Evolutionary conservation across 805 yeast species (phyloP), one percentile per base, ranked within the genome.

Genomic region (Starmerella potacharoeniae): DNA sequence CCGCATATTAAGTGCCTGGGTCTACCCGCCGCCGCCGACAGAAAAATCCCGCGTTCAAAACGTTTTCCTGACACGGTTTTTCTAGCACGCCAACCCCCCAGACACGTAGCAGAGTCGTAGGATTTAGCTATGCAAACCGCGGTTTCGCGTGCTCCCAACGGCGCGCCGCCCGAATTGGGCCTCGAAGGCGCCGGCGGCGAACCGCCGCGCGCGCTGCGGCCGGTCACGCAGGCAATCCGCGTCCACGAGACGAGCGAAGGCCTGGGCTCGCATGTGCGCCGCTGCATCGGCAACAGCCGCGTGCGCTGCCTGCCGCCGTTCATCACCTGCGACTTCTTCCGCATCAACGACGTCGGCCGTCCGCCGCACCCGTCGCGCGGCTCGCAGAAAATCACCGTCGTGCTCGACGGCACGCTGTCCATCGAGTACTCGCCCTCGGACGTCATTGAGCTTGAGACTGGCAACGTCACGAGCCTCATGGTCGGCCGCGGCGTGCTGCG

Each of bases 151-250:
- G 8, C 41, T 7, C 41, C 8, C 17, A 7, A 3, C 41, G 8
- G 13, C 13, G 16, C 41, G 41, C 41, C 41, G 17, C 41, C 16
- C 16, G 16, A 37, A 37, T 14, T 37, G 41, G 41, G 35, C 9
- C n/a, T 2, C 39, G n/a, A 14, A 6, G 39, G n/a, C 39, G 39
- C n/a, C n/a, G 39, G 39, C 14, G 16, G 17, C 46, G 46, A 10
- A 35, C 17, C 22, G 22, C 13, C 47, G 47, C 28, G 11, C 86
- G 95, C 54, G 13, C 53, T 49, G 37, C 49, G 57, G 16, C 48
- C 30, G 6, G 35, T 56, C 37, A 56, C 61, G 11, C 46, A 49
- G 9, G 11, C 52, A 2, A 43, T 48, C n/a, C 51, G 55, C 17
- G 48, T 56, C 2, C 61, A 54, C 45, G 61, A 58, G 28, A 36